Evolutionary conservation across 345 rosid genomes (phyloP).

Genomic region (Bruguiera sexangula): DNA sequence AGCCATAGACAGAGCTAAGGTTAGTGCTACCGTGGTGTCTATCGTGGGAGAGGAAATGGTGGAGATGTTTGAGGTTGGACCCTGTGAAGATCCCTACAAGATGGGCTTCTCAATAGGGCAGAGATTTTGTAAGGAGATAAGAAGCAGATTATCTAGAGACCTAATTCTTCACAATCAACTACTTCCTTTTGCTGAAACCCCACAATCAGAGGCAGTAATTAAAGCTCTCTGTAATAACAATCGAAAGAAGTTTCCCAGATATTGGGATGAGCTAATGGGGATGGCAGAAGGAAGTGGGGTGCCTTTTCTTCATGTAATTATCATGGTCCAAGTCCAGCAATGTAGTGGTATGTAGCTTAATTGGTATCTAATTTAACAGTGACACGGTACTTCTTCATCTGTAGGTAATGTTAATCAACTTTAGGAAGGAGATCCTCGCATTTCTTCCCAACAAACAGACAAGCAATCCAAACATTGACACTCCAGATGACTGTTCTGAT

Average conservation of each 20-base stretch:
- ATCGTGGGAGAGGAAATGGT: slow-evolving; percentile 15
- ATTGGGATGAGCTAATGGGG: slow-evolving; percentile 59
- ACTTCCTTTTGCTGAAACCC: slow-evolving; percentile 41
- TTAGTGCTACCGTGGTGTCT: neutral
- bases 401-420: slow-evolving; percentile 56
- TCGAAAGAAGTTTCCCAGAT: slow-evolving; percentile 37
- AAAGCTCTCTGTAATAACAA: slow-evolving; percentile 37
- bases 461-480: neutral
- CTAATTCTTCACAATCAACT: slow-evolving; percentile 52
- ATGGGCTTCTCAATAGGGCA: slow-evolving; percentile 51
- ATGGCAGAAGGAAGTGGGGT: slow-evolving; percentile 55
- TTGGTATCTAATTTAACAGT: neutral
- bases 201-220: slow-evolving; percentile 27
- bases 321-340: slow-evolving; percentile 1
- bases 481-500: slow-evolving; percentile 46
- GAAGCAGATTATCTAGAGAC: slow-evolving; percentile 45
- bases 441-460: slow-evolving; percentile 39
- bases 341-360: neutral
- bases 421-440: slow-evolving; percentile 64
- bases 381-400: neutral
- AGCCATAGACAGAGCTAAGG: neutral
- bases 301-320: slow-evolving; percentile 44
- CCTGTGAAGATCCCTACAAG: slow-evolving; percentile 40
- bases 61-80: slow-evolving; percentile 55
- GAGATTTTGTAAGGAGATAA: slow-evolving; percentile 40